Evolutionary conservation across 2,329 filamentous ascomycete genomes (phyloP).

Genomic region (Alternaria metachromatica): DNA sequence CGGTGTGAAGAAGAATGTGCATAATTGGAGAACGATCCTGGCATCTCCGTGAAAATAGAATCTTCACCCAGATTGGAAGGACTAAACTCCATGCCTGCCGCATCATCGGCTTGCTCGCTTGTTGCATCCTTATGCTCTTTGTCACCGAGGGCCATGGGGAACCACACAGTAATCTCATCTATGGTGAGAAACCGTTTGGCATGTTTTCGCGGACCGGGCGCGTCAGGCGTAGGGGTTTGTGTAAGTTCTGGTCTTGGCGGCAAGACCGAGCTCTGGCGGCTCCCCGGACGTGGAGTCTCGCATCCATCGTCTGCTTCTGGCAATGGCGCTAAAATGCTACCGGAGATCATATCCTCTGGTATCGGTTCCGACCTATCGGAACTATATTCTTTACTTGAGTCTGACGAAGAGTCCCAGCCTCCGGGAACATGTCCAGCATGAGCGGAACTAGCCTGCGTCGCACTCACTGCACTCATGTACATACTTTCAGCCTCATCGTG

Average conservation of each 20-base stretch:
- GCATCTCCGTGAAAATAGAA: slow-evolving; percentile 51
- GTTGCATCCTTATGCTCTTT: slow-evolving; percentile 2
- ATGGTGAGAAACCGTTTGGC: slow-evolving; percentile 45
- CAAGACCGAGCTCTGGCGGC: slow-evolving; percentile 33
- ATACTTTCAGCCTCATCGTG: slow-evolving; percentile 85
- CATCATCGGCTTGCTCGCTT: slow-evolving; percentile 16
- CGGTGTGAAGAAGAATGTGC: slow-evolving; percentile 50
- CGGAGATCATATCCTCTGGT: slow-evolving; percentile 39
- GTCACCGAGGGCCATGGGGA: slow-evolving; percentile 41
- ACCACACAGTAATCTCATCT: slow-evolving; percentile 48
- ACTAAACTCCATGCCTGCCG: slow-evolving; percentile 30
- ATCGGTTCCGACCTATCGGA: slow-evolving; percentile 37
- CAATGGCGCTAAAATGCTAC: slow-evolving; percentile 40
- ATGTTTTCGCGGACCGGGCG: slow-evolving; percentile 19
- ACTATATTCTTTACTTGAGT: slow-evolving; percentile 37
- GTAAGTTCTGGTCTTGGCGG: slow-evolving; percentile 14
- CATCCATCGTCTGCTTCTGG: slow-evolving; percentile 44
- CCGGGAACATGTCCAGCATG: slow-evolving; percentile 47
- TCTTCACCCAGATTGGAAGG: slow-evolving; percentile 42
- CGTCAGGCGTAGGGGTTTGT: slow-evolving; percentile 1
- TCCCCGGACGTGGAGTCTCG: slow-evolving; percentile 49
- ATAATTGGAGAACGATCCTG: slow-evolving; percentile 57
- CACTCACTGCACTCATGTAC: slow-evolving; percentile 76
- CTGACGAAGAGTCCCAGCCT: slow-evolving; percentile 50
- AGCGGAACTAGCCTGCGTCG: slow-evolving; percentile 34